Percentiles rank a stretch among this genome's conserved stretches.
Evolutionary conservation across 352 stramenopile genomes (phyloP).

Genomic region (Globisporangium barbulae): DNA sequence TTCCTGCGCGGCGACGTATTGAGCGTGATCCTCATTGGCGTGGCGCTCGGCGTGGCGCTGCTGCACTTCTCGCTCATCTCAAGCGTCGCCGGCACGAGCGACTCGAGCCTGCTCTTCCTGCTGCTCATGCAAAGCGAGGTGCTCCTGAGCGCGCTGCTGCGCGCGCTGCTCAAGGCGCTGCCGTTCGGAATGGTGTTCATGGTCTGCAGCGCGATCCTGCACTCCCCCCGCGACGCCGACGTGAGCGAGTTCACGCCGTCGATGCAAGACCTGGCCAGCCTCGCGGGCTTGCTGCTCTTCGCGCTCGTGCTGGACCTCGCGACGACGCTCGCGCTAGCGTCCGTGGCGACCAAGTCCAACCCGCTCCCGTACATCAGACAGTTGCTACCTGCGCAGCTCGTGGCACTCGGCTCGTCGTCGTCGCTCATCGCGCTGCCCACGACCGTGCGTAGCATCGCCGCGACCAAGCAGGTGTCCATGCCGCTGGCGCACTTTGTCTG

Average conservation of each 20-base stretch:
- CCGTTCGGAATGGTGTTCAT: slow-evolving; percentile 44
- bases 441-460: slow-evolving; percentile 48
- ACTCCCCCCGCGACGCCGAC: slow-evolving; percentile 10
- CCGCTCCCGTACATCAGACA: slow-evolving; percentile 42
- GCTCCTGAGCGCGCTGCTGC: slow-evolving; percentile 35
- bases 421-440: slow-evolving; percentile 46
- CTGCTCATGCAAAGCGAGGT: slow-evolving; percentile 43
- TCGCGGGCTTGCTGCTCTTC: slow-evolving; percentile 45
- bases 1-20: slow-evolving; percentile 35
- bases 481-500: slow-evolving; percentile 58
- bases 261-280: slow-evolving; percentile 30
- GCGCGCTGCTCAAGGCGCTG: slow-evolving; percentile 34
- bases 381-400: slow-evolving; percentile 42
- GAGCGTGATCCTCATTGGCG: slow-evolving; percentile 31
- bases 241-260: slow-evolving; percentile 13
- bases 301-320: slow-evolving; percentile 40
- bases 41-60: slow-evolving; percentile 30
- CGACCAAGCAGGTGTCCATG: slow-evolving; percentile 50
- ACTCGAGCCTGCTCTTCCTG: slow-evolving; percentile 43
- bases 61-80: slow-evolving; percentile 19
- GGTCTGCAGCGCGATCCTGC: slow-evolving; percentile 39
- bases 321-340: slow-evolving; percentile 32
- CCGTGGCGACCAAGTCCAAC: slow-evolving; percentile 43
- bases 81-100: slow-evolving; percentile 13
- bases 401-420: slow-evolving; percentile 49